Percentiles rank a stretch among this genome's conserved stretches.
These are phyloP conservation scores for Aureobasidium sp. DNA, from an alignment of 2,329 filamentous ascomycete genomes.

Conservation along the genomic window DNA sequence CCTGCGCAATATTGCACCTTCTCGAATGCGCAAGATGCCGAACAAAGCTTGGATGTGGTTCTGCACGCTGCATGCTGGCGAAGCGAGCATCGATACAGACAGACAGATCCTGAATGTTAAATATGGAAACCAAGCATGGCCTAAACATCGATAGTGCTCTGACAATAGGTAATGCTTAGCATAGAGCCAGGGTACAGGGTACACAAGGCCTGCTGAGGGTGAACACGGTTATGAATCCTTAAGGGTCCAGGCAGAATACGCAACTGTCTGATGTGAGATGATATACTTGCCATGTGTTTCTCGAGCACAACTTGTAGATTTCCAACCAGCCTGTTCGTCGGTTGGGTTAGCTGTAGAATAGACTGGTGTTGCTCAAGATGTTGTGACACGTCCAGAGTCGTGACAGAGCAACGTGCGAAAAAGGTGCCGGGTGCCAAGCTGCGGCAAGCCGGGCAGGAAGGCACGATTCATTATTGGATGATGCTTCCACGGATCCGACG, in stretches of 20 bases:
- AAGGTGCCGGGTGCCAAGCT: constrained; percentile 7
- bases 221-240: background rate
- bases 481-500: background rate
- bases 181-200: background rate
- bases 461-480: background rate
- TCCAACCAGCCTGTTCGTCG: background rate
- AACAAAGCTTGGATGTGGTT: background rate
- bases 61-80: background rate
- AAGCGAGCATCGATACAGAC: background rate
- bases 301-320: background rate
- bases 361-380: background rate
- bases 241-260: background rate
- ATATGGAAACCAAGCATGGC: background rate
- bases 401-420: constrained; percentile 5
- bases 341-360: background rate
- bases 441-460: background rate
- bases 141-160: background rate
- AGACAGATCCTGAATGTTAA: background rate
- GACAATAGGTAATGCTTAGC: constrained; percentile 2
- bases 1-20: background rate
- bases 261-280: background rate
- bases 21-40: background rate
- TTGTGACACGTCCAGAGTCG: background rate
- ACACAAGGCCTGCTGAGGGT: background rate
- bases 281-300: background rate